Percentiles rank a stretch among this genome's conserved stretches.
These are phyloP conservation scores for Cytospora piceae DNA, from an alignment of 2,329 filamentous ascomycete genomes.

Conservation along the genomic window DNA sequence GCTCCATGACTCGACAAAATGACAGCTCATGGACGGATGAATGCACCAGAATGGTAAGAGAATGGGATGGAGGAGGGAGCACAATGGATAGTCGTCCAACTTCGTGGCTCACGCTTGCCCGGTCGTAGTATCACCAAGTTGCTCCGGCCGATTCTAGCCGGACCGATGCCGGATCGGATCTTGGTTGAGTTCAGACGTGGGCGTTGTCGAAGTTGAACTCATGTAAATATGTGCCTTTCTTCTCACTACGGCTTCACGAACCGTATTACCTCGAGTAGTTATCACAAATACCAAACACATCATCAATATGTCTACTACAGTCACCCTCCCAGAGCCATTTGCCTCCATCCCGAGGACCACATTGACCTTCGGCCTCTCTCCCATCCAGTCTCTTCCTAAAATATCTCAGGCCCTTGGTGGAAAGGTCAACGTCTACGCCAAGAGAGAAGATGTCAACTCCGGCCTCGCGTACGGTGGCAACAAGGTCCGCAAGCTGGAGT, in stretches of 20 bases:
- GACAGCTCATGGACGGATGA: background rate
- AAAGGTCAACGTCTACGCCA: constrained; percentile 68
- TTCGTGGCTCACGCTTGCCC: background rate
- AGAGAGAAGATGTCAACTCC: constrained; percentile 73
- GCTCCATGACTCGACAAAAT: background rate
- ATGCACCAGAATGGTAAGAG: background rate
- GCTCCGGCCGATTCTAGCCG: constrained; percentile 15
- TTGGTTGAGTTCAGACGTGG: background rate
- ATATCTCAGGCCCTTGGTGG: constrained; percentile 65
- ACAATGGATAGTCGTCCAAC: background rate
- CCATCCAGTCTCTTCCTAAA: constrained; percentile 68
- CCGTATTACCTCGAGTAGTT: background rate
- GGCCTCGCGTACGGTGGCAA: constrained; percentile 70
- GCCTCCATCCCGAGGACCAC: constrained; percentile 63
- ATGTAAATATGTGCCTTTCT: background rate
- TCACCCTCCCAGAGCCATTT: constrained; percentile 63
- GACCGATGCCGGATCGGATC: constrained; percentile 29
- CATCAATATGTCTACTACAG: constrained; percentile 20
- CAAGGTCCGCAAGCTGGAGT: constrained; percentile 72
- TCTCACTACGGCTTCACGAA: background rate
- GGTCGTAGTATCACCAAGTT: background rate
- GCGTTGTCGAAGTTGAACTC: background rate
- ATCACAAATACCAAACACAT: background rate
- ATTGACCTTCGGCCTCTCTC: constrained; percentile 70
- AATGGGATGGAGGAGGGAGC: background rate